phyloP scores from a whole-genome alignment of 2,329 filamentous ascomycete genomes.

The Fusarium sublunatum region DNA sequence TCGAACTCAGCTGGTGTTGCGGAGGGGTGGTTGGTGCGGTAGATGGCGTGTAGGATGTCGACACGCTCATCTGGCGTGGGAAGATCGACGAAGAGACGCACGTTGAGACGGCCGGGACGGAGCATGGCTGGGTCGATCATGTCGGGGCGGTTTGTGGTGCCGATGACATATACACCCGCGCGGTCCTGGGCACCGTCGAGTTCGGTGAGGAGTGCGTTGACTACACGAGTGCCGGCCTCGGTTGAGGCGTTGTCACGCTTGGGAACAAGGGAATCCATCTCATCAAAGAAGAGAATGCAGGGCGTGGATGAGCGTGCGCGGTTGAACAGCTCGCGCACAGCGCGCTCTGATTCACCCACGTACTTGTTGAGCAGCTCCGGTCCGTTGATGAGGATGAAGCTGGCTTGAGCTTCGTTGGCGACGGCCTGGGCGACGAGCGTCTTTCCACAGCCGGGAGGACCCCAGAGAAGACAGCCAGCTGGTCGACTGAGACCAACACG shows the following conservation, averaged over 20 bases:
- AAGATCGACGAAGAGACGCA: constrained; percentile 88
- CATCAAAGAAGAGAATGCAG: constrained; percentile 98
- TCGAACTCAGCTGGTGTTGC: constrained; percentile 60
- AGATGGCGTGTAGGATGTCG: constrained; percentile 82
- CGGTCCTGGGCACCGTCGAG: constrained; percentile 86
- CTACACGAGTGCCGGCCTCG: constrained; percentile 87
- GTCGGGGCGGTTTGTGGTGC: constrained; percentile 93
- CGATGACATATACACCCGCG: constrained; percentile 91
- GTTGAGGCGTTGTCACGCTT: constrained; percentile 81
- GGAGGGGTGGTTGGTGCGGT: constrained; percentile 56
- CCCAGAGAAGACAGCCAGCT: constrained; percentile 93
- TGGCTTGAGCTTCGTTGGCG: constrained; percentile 93
- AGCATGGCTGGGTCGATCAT: constrained; percentile 98
- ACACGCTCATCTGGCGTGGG: constrained; percentile 82
- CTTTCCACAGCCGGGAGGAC: constrained; percentile 95
- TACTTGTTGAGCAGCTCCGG: constrained; percentile 98
- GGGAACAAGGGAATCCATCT: constrained; percentile 92
- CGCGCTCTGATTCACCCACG: constrained; percentile 94
- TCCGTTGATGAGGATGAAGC: constrained; percentile 98
- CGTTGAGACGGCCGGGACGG: constrained; percentile 88
- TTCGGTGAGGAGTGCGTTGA: constrained; percentile 95
- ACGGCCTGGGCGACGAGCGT: constrained; percentile 96
- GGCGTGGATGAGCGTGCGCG: constrained; percentile 87
- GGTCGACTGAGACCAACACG: constrained; percentile 82
- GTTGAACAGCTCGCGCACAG: constrained; percentile 90